Evolutionary conservation across 768 basidiomycete species (phyloP), one percentile per base, ranked within the genome.

Genomic region (Boletellus ananiceps): DNA sequence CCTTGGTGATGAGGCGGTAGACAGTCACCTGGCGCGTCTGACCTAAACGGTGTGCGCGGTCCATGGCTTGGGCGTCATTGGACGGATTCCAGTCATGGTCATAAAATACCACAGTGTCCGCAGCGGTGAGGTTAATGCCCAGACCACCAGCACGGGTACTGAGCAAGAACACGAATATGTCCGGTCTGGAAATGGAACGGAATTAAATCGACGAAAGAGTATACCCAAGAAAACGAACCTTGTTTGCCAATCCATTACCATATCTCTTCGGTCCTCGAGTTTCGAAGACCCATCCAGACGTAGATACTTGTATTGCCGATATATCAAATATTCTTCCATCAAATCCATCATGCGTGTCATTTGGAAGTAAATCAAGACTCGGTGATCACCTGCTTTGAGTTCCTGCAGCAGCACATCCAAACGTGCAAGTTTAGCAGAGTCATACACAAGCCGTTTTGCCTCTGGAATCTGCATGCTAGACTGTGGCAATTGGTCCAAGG

Each of bases 341-440:
- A 98, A 74, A 66, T 97, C 94, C 86, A 99, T 96, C 96, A 98
- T 99, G 51, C 87, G 82, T 12, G 95, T 98, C 96, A 99, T 99
- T 69, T 99, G 96, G 84, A 97, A 98, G 71, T 98, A 99, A 16
- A 99, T 78, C 59, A 99, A 70, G 13, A 95, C 92, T 40, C 93
- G 84, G 69, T 99, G 96, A 53, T 94, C 94, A 1, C 84, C 88
- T 32, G 82, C 77, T 71, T 96, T 98, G 49, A 99, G 82, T 60
- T 95, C 90, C 52, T 90, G 87, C 8, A 99, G 74, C n/a, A 99
- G 73, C 18, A 76, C 62, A 67, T 99, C 96, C 41, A 99, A 77
- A 25, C 89, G 81, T 34, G 93, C 91, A 31, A 99, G 82, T 69
- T 99, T 99, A 33, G 88, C 95, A 23, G 95, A 97, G 66, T 99